Percentiles rank a stretch among this genome's conserved stretches.
Conservation (phyloP, 306 rosid species). For the Vigna nakashimae region DNA sequence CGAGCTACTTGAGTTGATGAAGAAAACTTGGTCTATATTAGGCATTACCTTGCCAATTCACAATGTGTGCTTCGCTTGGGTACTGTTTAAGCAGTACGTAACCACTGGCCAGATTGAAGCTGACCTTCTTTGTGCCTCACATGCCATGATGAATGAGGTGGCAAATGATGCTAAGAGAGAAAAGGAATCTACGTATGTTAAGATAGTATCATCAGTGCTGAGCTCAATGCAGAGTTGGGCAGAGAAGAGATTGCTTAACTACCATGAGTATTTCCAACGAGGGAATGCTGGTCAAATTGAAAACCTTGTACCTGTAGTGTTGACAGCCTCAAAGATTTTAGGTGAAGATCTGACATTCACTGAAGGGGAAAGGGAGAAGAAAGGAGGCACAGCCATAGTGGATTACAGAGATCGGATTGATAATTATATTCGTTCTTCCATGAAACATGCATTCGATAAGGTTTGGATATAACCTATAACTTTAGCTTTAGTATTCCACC, state of each 20-base stretch:
- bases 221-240: conserved; percentile 72
- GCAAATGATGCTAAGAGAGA: conserved; percentile 73
- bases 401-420: conserved; percentile 71
- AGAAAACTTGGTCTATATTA: conserved; percentile 82
- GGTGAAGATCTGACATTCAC: conserved; percentile 70
- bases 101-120: conserved; percentile 76
- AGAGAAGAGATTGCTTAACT: conserved; percentile 78
- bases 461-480: conserved; percentile 42
- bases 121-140: conserved; percentile 81
- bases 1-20: conserved; percentile 83
- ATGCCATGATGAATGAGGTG: conserved; percentile 76
- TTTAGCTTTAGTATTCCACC: neutral
- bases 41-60: conserved; percentile 78
- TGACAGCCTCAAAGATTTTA: conserved; percentile 63
- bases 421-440: conserved; percentile 72
- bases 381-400: conserved; percentile 51
- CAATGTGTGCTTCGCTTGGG: conserved; percentile 90
- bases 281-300: conserved; percentile 77
- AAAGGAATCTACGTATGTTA: conserved; percentile 57
- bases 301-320: conserved; percentile 74
- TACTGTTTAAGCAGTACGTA: conserved; percentile 71
- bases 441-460: conserved; percentile 66
- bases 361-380: conserved; percentile 52
- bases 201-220: conserved; percentile 66
- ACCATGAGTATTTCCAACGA: conserved; percentile 82